phyloP scores from a whole-genome alignment of 2,329 filamentous ascomycete species.

The Macrophomina phaseolina region DNA sequence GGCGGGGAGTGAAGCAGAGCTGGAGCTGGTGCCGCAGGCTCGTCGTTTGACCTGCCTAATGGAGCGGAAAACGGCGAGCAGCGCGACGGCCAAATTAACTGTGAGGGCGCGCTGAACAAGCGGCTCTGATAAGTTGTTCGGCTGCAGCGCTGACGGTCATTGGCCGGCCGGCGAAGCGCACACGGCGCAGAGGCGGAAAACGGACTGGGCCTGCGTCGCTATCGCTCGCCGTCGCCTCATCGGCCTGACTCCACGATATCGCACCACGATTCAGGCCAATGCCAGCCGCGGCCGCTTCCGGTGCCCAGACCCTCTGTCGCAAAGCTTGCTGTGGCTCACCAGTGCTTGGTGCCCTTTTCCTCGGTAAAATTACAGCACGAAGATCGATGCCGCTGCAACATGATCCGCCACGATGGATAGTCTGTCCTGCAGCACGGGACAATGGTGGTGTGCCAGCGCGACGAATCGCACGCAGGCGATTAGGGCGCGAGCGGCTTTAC shows the following conservation, averaged over 20 bases:
- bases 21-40: neutral
- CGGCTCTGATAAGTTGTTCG: neutral
- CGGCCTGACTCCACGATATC: conserved; percentile 1
- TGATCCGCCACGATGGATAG: neutral
- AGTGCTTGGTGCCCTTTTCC: neutral
- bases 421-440: neutral
- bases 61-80: neutral
- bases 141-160: neutral
- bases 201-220: neutral
- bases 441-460: neutral
- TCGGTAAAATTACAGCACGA: neutral
- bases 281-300: neutral
- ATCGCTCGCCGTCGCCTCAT: conserved; percentile 2
- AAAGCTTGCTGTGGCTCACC: neutral
- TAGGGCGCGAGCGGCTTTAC: neutral
- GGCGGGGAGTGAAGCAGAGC: neutral
- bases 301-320: neutral
- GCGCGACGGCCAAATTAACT: neutral
- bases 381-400: neutral
- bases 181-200: conserved; percentile 4
- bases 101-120: neutral
- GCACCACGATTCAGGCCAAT: neutral
- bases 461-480: neutral
- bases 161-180: neutral
- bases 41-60: conserved; percentile 1